Percentiles rank a stretch among this genome's conserved stretches.
These are phyloP conservation scores for Backusella tuberculispora DNA, from an alignment of 192 early-diverging fungal genomes.

Conservation along the genomic window DNA sequence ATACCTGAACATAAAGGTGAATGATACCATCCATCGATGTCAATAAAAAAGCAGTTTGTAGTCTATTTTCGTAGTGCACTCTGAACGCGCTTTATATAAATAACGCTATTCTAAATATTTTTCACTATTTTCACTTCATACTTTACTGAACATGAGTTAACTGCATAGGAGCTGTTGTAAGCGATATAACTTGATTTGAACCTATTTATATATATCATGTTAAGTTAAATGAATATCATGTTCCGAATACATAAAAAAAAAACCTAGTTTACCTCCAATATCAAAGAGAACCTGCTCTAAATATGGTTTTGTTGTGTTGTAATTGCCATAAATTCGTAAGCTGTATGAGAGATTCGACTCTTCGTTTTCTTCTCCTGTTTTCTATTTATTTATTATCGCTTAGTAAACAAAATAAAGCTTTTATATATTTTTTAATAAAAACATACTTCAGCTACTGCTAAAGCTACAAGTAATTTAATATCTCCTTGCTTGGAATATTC, in stretches of 20 bases:
- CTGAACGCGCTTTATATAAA: conserved; percentile 5
- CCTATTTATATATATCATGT: conserved; percentile 10
- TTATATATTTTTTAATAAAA: neutral
- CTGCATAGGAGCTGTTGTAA: conserved; percentile 42
- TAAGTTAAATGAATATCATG: neutral
- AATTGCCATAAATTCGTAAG: conserved; percentile 38
- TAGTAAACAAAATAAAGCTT: neutral
- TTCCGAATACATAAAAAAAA: neutral
- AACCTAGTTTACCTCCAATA: conserved; percentile 21
- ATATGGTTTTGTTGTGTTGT: conserved; percentile 20
- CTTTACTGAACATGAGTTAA: conserved; percentile 38
- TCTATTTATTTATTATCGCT: conserved; percentile 5
- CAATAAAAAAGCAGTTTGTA: conserved; percentile 34
- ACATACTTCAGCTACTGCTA: conserved; percentile 33
- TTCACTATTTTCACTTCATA: neutral
- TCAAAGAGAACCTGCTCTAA: conserved; percentile 35
- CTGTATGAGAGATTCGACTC: conserved; percentile 22
- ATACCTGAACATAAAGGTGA: conserved; percentile 41
- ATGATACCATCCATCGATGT: conserved; percentile 39
- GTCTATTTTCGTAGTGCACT: conserved; percentile 13
- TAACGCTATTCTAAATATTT: neutral
- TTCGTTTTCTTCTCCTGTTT: conserved; percentile 23
- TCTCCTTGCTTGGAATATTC: conserved; percentile 24
- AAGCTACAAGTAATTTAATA: conserved; percentile 24
- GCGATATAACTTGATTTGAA: conserved; percentile 35